phyloP scores from a whole-genome alignment of 257 asterid species.

The Solanum piurae region DNA sequence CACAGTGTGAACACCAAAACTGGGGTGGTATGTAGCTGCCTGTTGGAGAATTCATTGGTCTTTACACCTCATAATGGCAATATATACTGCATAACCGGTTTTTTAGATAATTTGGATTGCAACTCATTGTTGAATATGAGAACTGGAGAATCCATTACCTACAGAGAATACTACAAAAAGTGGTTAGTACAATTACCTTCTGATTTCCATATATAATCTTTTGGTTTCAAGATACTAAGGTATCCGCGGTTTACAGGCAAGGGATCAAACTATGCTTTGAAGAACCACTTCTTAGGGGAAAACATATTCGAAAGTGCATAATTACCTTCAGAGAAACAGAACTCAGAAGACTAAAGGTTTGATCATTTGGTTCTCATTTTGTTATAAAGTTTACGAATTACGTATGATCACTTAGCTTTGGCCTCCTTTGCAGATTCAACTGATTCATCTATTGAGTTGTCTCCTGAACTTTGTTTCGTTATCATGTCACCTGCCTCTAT shows the following conservation, averaged over 20 bases:
- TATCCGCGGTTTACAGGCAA: constrained; percentile 30
- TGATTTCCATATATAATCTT: neutral
- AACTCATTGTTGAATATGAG: constrained; percentile 26
- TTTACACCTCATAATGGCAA: constrained; percentile 52
- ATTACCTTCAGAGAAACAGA: constrained; percentile 40
- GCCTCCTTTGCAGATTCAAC: constrained; percentile 31
- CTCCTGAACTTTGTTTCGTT: constrained; percentile 70
- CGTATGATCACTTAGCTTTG: neutral
- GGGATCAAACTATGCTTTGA: constrained; percentile 34
- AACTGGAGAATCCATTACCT: constrained; percentile 32
- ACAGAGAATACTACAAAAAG: constrained; percentile 27
- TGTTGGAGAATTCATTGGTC: constrained; percentile 57
- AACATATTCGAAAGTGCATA: constrained; percentile 28
- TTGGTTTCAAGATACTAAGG: neutral
- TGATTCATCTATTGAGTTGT: constrained; percentile 39
- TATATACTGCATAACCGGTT: constrained; percentile 36
- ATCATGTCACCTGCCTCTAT: constrained; percentile 53
- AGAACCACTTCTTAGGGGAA: constrained; percentile 44
- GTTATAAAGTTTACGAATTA: neutral
- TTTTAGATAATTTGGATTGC: constrained; percentile 28
- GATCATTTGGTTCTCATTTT: neutral
- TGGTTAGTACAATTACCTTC: constrained; percentile 21
- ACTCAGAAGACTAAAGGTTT: constrained; percentile 39
- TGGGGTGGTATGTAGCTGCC: constrained; percentile 45
- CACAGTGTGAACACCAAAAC: constrained; percentile 27